Evolutionary conservation across 768 basidiomycete species (phyloP).

Genomic region (Trametes cubensis): DNA sequence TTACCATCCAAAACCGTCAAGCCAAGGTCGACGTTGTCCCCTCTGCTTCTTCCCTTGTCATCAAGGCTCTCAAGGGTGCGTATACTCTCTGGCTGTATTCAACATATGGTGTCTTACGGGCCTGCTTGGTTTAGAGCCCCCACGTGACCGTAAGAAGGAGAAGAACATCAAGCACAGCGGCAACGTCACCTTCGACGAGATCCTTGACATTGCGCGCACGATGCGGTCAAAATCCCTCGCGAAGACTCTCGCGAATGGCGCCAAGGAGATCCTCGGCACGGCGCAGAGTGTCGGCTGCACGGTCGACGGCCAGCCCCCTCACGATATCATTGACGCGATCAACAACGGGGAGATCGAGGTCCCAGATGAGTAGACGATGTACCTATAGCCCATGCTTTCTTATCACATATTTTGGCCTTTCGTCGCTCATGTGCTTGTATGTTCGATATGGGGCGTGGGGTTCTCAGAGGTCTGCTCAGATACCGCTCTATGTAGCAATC

Average conservation of each 20-base stretch:
- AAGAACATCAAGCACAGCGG: slow-evolving; percentile 99
- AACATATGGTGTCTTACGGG: background rate
- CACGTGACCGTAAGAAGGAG: slow-evolving; percentile 99
- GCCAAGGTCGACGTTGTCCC: slow-evolving; percentile 96
- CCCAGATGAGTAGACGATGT: slow-evolving; percentile 71
- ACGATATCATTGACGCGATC: slow-evolving; percentile 90
- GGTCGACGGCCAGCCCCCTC: slow-evolving; percentile 88
- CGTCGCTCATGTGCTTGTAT: slow-evolving; percentile 4
- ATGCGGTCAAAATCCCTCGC: slow-evolving; percentile 95
- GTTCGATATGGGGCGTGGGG: too few species aligned
- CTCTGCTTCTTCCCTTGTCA: slow-evolving; percentile 95
- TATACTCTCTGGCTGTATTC: slow-evolving; percentile 9
- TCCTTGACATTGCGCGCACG: slow-evolving; percentile 92
- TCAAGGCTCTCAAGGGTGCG: slow-evolving; percentile 95
- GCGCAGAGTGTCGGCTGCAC: slow-evolving; percentile 98
- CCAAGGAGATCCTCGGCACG: slow-evolving; percentile 98
- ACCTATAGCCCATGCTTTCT: slow-evolving; percentile 20
- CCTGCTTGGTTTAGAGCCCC: slow-evolving; percentile 68
- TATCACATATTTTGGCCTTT: slow-evolving; percentile 18
- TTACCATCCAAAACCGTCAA: slow-evolving; percentile 99
- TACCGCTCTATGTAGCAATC: too few species aligned
- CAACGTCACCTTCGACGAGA: slow-evolving; percentile 92
- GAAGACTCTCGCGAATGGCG: slow-evolving; percentile 85
- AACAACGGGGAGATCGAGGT: slow-evolving; percentile 84
- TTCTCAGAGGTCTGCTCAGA: too few species aligned